Conservation (phyloP, 1,284 basidiomycete genomes). For the Erythrobasidium hasegawianum region DNA sequence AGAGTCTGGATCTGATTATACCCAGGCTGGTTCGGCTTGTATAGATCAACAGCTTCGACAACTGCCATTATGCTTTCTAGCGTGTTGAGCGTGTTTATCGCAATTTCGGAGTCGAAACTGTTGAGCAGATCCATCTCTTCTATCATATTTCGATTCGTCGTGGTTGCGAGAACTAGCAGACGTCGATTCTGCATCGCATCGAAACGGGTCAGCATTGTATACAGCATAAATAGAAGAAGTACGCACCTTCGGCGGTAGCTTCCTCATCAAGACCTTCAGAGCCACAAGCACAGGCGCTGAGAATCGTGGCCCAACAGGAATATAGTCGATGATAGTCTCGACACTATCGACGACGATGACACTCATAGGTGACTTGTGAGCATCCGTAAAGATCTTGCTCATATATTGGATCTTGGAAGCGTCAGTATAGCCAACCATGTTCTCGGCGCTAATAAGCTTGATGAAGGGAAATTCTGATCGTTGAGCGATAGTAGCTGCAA, state of each 20-base stretch:
- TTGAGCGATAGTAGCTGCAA: conserved; percentile 92
- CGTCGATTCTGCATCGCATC: conserved; percentile 75
- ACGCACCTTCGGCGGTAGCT: conserved; percentile 83
- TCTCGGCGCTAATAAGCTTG: conserved; percentile 93
- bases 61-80: conserved; percentile 71
- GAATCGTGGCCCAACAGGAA: conserved; percentile 94
- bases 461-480: conserved; percentile 94
- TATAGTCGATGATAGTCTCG: conserved; percentile 89
- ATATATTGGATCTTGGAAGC: conserved; percentile 86
- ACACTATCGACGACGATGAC: conserved; percentile 95
- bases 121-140: conserved; percentile 85
- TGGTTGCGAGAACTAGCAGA: conserved; percentile 86
- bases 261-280: conserved; percentile 80
- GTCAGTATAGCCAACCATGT: conserved; percentile 93
- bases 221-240: too few relatives aligned
- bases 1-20: conserved; percentile 62
- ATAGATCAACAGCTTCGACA: conserved; percentile 77
- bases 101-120: conserved; percentile 82
- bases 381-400: conserved; percentile 90
- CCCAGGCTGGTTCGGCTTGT: conserved; percentile 58
- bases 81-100: conserved; percentile 74
- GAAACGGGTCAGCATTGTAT: neutral
- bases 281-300: conserved; percentile 92
- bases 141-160: conserved; percentile 80
- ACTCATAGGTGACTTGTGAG: conserved; percentile 94